Evolutionary conservation across 306 rosid genomes (phyloP).

Genomic region (Alnus glutinosa): DNA sequence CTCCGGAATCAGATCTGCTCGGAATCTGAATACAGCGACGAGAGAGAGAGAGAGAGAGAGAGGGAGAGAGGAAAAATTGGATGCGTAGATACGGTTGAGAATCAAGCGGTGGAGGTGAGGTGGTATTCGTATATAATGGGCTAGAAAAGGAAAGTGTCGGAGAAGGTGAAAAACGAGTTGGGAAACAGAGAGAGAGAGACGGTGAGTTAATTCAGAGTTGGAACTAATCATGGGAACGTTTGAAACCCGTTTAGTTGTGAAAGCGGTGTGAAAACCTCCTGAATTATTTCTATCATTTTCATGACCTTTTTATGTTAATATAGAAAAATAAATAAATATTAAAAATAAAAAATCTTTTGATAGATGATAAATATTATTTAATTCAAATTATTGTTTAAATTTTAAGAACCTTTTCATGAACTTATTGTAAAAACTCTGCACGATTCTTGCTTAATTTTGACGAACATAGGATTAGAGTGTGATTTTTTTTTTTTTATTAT

Average conservation of each 20-base stretch:
- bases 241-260: not conserved
- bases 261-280: no score
- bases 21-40: not conserved
- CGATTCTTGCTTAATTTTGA: no score
- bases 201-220: not conserved
- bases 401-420: no score
- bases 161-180: not conserved
- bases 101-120: not conserved
- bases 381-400: no score
- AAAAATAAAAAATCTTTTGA: no score
- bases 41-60: not conserved
- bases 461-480: no score
- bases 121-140: not conserved
- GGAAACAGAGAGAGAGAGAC: not conserved
- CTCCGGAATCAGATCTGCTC: slow-evolving; percentile 37
- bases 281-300: no score
- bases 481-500: no score
- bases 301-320: no score
- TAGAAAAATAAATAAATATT: no score
- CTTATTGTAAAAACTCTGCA: no score
- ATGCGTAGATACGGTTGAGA: not conserved
- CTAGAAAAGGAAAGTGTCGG: not conserved
- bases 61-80: slow-evolving; percentile 6
- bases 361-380: no score
- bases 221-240: not conserved